A percentile compares a stretch with the other conserved stretches of the same genome.
These are phyloP conservation scores for Triticum dicoccoides DNA, from an alignment of 176 grass and related monocot genomes.

Conservation along the genomic window DNA sequence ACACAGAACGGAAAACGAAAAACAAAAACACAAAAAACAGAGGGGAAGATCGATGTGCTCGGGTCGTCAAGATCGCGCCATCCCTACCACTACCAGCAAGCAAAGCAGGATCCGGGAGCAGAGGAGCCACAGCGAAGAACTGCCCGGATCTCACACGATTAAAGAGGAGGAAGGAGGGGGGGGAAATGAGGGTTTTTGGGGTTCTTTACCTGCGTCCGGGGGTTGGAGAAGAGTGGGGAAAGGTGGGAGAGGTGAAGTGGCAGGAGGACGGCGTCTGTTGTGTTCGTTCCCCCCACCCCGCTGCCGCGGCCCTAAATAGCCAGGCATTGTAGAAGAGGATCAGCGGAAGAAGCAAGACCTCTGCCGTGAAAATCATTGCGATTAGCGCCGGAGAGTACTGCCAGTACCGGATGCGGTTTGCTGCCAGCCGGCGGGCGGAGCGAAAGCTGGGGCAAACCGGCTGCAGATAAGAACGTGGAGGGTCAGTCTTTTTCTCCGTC, in stretches of 20 bases:
- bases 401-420: neutral
- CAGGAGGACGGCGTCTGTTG: no score
- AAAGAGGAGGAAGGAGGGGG: neutral
- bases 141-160: neutral
- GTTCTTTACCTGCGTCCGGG: neutral
- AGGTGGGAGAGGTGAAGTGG: no score
- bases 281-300: no score
- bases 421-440: neutral
- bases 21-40: neutral
- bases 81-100: neutral
- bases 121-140: neutral
- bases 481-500: neutral
- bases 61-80: neutral
- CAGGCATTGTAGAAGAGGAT: neutral
- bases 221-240: neutral
- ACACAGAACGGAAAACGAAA: neutral
- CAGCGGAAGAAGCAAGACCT: neutral
- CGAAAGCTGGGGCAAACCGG: neutral
- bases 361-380: neutral
- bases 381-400: neutral
- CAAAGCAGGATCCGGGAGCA: neutral
- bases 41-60: neutral
- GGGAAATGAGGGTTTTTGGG: neutral
- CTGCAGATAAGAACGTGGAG: neutral
- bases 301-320: neutral